Conservation (phyloP, 2,329 filamentous ascomycete species). For the Aspergillus arachidicola region DNA sequence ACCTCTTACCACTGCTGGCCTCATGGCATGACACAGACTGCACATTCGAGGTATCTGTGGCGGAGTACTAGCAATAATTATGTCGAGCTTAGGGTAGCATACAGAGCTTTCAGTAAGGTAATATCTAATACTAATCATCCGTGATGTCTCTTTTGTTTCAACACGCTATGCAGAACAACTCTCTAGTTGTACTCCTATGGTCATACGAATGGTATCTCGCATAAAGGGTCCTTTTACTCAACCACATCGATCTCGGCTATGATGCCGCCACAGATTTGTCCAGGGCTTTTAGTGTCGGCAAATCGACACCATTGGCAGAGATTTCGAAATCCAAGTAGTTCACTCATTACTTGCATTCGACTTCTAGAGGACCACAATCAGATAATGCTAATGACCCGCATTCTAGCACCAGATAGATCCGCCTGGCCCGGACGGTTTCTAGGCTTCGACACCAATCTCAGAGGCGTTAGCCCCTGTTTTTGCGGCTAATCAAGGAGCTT, state of each 20-base stretch:
- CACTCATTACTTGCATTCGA: background rate
- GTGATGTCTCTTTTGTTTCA: background rate
- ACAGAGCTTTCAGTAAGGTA: background rate
- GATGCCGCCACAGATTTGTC: background rate
- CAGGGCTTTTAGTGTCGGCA: background rate
- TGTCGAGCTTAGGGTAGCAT: background rate
- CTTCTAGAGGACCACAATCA: background rate
- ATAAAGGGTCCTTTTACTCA: background rate
- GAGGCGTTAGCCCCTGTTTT: background rate
- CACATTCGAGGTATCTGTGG: conserved; percentile 1
- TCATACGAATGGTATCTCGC: background rate
- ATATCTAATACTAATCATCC: background rate
- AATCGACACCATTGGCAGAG: background rate
- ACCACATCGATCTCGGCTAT: background rate
- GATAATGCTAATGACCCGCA: background rate
- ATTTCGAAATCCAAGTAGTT: background rate
- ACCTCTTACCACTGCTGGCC: background rate
- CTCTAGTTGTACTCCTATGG: background rate
- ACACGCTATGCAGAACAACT: background rate
- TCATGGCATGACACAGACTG: background rate
- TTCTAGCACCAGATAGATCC: background rate
- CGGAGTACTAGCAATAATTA: background rate
- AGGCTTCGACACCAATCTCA: background rate
- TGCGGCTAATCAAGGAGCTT: background rate
- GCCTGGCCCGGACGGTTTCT: background rate